phyloP scores from a whole-genome alignment of 2,329 filamentous ascomycete genomes.

The Alternaria panax region DNA sequence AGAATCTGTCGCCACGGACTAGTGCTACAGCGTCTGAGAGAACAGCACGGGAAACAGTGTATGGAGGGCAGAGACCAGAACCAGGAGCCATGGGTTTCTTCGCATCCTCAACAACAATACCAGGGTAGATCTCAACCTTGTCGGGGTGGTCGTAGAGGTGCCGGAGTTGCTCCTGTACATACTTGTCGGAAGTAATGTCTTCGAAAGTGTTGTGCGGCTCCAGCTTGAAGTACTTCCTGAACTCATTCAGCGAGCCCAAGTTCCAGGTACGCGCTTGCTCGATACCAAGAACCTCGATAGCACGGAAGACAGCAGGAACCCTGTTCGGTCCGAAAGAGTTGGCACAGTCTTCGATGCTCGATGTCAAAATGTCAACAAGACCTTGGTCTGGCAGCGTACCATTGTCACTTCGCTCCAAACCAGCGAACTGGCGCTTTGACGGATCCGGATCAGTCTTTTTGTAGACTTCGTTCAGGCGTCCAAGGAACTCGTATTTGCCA shows the following conservation, averaged over 20 bases:
- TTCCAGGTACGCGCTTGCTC: constrained; percentile 80
- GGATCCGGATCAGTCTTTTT: constrained; percentile 70
- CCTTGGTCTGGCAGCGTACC: constrained; percentile 79
- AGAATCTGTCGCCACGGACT: constrained; percentile 79
- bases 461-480: constrained; percentile 70
- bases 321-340: constrained; percentile 68
- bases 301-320: constrained; percentile 75
- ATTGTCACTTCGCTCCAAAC: constrained; percentile 68
- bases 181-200: constrained; percentile 80
- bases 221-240: constrained; percentile 80
- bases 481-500: constrained; percentile 66
- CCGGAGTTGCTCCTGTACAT: constrained; percentile 69
- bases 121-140: constrained; percentile 81
- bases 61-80: constrained; percentile 76
- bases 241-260: constrained; percentile 80
- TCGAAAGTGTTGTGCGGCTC: constrained; percentile 80
- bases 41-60: constrained; percentile 78
- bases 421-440: constrained; percentile 70
- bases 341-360: constrained; percentile 78
- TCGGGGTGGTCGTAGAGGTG: constrained; percentile 75
- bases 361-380: constrained; percentile 72
- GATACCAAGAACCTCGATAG: constrained; percentile 82
- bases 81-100: constrained; percentile 73
- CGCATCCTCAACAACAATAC: constrained; percentile 76
- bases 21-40: constrained; percentile 81